These are phyloP conservation scores for Mycena galericulata DNA, from an alignment of 768 basidiomycete species.

Conservation along the genomic window DNA sequence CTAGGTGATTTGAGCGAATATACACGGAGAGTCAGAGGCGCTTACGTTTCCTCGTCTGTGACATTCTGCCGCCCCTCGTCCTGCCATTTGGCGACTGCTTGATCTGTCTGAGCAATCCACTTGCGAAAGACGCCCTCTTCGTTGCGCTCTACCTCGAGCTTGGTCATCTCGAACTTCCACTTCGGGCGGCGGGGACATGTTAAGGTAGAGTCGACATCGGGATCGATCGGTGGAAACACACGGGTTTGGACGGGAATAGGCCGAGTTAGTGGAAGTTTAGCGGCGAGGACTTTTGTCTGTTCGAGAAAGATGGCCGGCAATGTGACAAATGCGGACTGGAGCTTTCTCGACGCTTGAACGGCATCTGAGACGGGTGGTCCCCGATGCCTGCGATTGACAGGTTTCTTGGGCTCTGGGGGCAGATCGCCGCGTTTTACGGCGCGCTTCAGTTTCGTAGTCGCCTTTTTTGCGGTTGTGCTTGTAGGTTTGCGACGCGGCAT, in stretches of 20 bases:
- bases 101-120: conserved; percentile 81
- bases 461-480: conserved; percentile 78
- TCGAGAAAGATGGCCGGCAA: conserved; percentile 71
- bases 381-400: conserved; percentile 44
- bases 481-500: conserved; percentile 64
- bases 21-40: background rate
- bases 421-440: conserved; percentile 87
- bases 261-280: conserved; percentile 62
- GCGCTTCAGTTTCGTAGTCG: conserved; percentile 80
- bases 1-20: background rate
- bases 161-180: conserved; percentile 89
- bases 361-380: conserved; percentile 44
- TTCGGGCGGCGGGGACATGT: conserved; percentile 81
- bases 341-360: conserved; percentile 58
- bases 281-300: conserved; percentile 67
- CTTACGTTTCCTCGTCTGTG: conserved; percentile 8
- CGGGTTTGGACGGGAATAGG: conserved; percentile 58
- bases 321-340: conserved; percentile 80
- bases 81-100: conserved; percentile 66
- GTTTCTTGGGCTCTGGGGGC: conserved; percentile 49
- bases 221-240: conserved; percentile 13
- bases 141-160: conserved; percentile 90
- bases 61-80: background rate
- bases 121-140: conserved; percentile 80
- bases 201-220: conserved; percentile 38